These are phyloP conservation scores for Colletotrichum sidae DNA, from an alignment of 2,329 filamentous ascomycete species.

Conservation along the genomic window DNA sequence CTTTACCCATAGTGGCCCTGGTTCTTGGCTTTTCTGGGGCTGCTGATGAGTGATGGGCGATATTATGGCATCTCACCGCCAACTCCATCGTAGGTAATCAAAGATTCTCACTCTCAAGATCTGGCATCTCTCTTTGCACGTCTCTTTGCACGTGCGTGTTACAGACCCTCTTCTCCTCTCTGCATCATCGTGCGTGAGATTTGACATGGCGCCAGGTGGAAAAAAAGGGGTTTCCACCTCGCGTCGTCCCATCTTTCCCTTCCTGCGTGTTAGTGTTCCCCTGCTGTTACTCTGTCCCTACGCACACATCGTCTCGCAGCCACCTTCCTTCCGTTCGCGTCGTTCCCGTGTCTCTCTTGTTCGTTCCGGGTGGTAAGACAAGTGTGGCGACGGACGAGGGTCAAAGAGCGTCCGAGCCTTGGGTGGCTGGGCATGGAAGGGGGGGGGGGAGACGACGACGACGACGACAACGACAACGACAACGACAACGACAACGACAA, in stretches of 20 bases:
- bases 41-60: neutral
- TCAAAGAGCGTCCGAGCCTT: constrained; percentile 35
- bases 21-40: neutral
- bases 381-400: constrained; percentile 2
- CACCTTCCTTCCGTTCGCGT: constrained; percentile 21
- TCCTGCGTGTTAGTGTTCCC: constrained; percentile 26
- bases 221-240: constrained; percentile 1
- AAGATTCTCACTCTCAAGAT: neutral
- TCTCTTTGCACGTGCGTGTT: constrained; percentile 4
- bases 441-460: too few relatives aligned
- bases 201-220: constrained; percentile 9
- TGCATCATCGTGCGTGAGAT: constrained; percentile 16
- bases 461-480: too few relatives aligned
- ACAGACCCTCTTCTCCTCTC: too few relatives aligned
- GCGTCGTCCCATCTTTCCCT: constrained; percentile 27
- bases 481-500: too few relatives aligned
- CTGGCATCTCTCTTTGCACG: neutral
- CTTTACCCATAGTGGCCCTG: neutral
- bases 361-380: neutral
- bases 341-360: constrained; percentile 7
- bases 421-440: too few relatives aligned
- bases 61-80: neutral
- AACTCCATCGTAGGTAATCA: neutral
- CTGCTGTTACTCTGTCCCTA: constrained; percentile 24
- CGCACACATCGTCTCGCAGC: constrained; percentile 25